Evolutionary conservation across 2,329 filamentous ascomycete genomes (phyloP).

Genomic region (Aspergillus pseudonomiae): DNA sequence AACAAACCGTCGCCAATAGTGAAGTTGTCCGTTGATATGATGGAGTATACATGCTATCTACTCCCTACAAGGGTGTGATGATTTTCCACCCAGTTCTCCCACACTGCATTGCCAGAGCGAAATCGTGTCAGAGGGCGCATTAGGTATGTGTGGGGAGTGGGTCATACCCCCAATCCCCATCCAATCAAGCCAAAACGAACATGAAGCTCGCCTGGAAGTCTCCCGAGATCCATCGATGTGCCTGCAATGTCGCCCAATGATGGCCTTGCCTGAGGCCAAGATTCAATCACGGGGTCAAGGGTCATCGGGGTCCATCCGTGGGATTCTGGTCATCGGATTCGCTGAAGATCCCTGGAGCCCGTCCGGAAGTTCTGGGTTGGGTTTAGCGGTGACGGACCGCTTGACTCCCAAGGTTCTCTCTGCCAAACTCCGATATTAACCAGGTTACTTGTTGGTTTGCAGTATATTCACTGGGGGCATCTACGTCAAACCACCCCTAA

Average conservation of each 20-base stretch:
- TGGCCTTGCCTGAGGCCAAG: not conserved
- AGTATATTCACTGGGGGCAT: not conserved
- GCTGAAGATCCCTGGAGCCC: not conserved
- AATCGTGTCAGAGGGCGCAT: conserved; percentile 6
- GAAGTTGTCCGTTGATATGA: not conserved
- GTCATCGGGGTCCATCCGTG: conserved; percentile 9
- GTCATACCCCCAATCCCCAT: not conserved
- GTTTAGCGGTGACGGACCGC: conserved; percentile 11
- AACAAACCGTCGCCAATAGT: conserved; percentile 7
- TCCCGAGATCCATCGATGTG: conserved; percentile 10
- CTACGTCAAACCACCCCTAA: not conserved
- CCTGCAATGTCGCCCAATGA: conserved; percentile 2
- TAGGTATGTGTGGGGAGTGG: conserved; percentile 3
- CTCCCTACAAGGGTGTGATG: conserved; percentile 1
- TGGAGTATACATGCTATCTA: not conserved
- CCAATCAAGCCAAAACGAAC: not conserved
- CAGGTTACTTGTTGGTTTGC: not conserved
- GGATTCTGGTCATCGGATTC: not conserved
- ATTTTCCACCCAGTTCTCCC: not conserved
- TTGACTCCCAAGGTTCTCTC: conserved; percentile 11
- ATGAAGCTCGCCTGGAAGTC: conserved; percentile 1
- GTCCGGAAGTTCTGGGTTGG: conserved; percentile 3
- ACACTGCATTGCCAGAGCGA: conserved; percentile 1
- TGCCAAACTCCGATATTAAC: conserved; percentile 2
- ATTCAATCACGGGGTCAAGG: conserved; percentile 8